These are phyloP conservation scores for Lasiosphaeria hispida DNA, from an alignment of 495 filamentous ascomycete genomes.

Conservation along the genomic window DNA sequence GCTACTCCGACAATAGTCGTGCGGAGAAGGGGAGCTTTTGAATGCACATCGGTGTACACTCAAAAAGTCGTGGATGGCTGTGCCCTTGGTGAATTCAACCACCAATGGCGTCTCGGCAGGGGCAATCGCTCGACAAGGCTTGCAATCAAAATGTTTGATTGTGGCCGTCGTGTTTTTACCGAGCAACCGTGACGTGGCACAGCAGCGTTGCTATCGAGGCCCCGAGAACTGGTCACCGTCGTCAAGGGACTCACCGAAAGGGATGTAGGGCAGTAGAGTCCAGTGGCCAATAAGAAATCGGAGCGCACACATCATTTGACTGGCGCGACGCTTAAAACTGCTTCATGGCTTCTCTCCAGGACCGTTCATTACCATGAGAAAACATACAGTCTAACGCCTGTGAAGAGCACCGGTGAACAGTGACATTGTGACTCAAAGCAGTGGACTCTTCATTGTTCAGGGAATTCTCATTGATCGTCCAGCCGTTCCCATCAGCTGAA, in stretches of 20 bases:
- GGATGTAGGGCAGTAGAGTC: neutral
- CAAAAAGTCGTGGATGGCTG: too few relatives aligned
- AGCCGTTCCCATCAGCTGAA: conserved; percentile 33
- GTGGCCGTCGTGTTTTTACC: neutral
- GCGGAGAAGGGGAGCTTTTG: too few relatives aligned
- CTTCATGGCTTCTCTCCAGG: conserved; percentile 14
- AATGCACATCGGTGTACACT: too few relatives aligned
- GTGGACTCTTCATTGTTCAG: conserved; percentile 30
- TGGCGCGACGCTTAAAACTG: conserved; percentile 15
- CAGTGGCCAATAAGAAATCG: conserved; percentile 12
- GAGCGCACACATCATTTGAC: conserved; percentile 12
- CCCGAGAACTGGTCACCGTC: neutral
- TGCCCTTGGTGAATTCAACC: too few relatives aligned
- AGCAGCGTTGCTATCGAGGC: neutral
- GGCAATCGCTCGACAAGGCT: too few relatives aligned
- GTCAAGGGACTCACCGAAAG: conserved; percentile 8
- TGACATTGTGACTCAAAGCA: conserved; percentile 22
- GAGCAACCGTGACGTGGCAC: conserved; percentile 8
- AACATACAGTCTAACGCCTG: conserved; percentile 10
- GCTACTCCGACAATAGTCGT: too few relatives aligned
- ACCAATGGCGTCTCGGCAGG: too few relatives aligned
- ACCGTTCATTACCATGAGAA: conserved; percentile 11
- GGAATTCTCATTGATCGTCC: conserved; percentile 37
- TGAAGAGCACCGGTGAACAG: conserved; percentile 11
- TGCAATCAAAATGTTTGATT: neutral